Evolutionary conservation across 2,329 filamentous ascomycete species (phyloP).

Genomic region (Arthrobotrys iridis): DNA sequence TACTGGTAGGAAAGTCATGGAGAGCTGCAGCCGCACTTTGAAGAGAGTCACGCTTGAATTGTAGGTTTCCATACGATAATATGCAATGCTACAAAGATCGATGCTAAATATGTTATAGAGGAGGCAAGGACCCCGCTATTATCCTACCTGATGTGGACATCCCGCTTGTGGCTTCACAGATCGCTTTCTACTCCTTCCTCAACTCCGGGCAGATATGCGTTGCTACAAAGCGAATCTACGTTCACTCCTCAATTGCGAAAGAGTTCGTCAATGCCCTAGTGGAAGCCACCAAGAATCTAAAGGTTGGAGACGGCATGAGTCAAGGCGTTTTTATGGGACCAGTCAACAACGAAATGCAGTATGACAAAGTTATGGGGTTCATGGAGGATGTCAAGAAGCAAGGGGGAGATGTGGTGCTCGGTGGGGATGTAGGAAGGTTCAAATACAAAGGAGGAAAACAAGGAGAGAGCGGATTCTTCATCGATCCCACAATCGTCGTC

Average conservation of each 20-base stretch:
- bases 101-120: conserved; percentile 57
- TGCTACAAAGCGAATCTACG: conserved; percentile 68
- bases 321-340: conserved; percentile 55
- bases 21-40: conserved; percentile 67
- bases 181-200: conserved; percentile 67
- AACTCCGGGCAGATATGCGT: conserved; percentile 70
- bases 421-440: conserved; percentile 59
- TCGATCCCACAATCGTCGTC: conserved; percentile 70
- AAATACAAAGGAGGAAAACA: conserved; percentile 38
- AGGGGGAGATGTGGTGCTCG: conserved; percentile 54
- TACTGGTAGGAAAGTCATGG: conserved; percentile 72
- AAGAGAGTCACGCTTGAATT: conserved; percentile 72
- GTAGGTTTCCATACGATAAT: conserved; percentile 47
- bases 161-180: conserved; percentile 64
- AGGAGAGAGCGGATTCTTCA: conserved; percentile 65
- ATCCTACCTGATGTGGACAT: conserved; percentile 70
- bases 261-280: conserved; percentile 65
- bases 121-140: conserved; percentile 72
- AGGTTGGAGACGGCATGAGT: conserved; percentile 63
- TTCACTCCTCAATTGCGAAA: conserved; percentile 68
- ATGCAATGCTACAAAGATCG: not conserved
- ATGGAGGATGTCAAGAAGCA: conserved; percentile 56
- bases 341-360: conserved; percentile 57
- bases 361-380: conserved; percentile 57
- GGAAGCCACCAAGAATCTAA: conserved; percentile 63